phyloP scores from a whole-genome alignment of 1,284 basidiomycete genomes.

The Moesziomyces globuligerus region DNA sequence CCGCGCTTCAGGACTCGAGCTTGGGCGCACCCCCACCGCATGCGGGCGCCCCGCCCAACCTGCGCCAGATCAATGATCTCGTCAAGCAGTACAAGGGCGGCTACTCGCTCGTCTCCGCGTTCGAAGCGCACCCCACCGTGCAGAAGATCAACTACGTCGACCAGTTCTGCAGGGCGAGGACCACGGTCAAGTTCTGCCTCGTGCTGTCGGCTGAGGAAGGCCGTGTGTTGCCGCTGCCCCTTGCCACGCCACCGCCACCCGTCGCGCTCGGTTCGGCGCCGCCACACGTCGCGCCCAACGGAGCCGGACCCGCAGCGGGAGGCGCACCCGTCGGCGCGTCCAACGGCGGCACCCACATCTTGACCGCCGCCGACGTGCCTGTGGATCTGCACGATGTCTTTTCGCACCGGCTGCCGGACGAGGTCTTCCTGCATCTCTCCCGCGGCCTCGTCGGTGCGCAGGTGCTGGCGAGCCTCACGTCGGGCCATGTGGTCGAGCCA shows the following conservation, averaged over 20 bases:
- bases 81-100: constrained; percentile 61
- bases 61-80: constrained; percentile 69
- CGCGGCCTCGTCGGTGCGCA: constrained; percentile 87
- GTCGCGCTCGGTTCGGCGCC: constrained; percentile 12
- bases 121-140: constrained; percentile 74
- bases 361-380: constrained; percentile 86
- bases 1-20: constrained; percentile 74
- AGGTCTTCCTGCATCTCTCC: constrained; percentile 95
- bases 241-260: constrained; percentile 74
- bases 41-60: constrained; percentile 45
- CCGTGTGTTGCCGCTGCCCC: constrained; percentile 83
- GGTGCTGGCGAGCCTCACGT: constrained; percentile 88
- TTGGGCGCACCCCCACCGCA: constrained; percentile 40
- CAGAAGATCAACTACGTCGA: constrained; percentile 82
- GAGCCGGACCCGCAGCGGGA: constrained; percentile 70
- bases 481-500: constrained; percentile 80
- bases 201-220: constrained; percentile 89
- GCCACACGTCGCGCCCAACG: constrained; percentile 22
- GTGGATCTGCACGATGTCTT: constrained; percentile 93
- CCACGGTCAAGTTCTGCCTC: constrained; percentile 91
- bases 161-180: constrained; percentile 86
- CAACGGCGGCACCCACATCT: constrained; percentile 70
- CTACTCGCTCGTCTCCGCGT: constrained; percentile 55
- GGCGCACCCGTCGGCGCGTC: constrained; percentile 72
- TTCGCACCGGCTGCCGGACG: constrained; percentile 92